phyloP scores from a whole-genome alignment of 78 protist genomes.

The Pigoraptor vietnamica region DNA sequence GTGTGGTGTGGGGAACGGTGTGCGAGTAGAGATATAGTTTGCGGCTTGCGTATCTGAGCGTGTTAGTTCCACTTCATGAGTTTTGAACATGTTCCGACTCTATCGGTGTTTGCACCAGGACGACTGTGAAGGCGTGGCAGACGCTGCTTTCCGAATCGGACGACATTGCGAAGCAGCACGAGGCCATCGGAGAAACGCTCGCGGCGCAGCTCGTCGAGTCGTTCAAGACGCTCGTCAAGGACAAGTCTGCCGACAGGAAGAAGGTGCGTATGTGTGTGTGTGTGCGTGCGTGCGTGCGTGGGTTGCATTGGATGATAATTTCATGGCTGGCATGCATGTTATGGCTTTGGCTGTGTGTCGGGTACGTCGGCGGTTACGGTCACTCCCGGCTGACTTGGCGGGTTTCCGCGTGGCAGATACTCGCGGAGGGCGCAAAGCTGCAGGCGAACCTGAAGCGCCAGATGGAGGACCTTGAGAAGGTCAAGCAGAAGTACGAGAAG shows the following conservation, averaged over 20 bases:
- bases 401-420: not conserved
- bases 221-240: not conserved
- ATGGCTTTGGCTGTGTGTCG: too few species aligned
- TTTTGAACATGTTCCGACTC: too few species aligned
- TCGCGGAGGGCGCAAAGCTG: not conserved
- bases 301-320: not conserved
- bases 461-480: not conserved
- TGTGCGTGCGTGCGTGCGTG: not conserved
- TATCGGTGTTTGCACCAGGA: too few species aligned
- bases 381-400: too few species aligned
- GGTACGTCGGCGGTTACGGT: too few species aligned
- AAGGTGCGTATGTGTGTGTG: not conserved
- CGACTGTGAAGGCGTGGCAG: not conserved
- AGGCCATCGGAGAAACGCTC: not conserved
- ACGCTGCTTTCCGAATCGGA: not conserved
- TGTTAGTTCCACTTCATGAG: too few species aligned
- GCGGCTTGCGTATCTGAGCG: too few species aligned
- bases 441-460: not conserved
- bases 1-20: too few species aligned
- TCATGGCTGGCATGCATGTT: too few species aligned
- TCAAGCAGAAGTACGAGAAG: not conserved
- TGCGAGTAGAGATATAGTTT: too few species aligned
- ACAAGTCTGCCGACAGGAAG: not conserved
- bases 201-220: not conserved
- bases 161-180: constrained; percentile 1